Evolutionary conservation across 495 filamentous ascomycete genomes (phyloP).

Genomic region (Lichina pygmaea): DNA sequence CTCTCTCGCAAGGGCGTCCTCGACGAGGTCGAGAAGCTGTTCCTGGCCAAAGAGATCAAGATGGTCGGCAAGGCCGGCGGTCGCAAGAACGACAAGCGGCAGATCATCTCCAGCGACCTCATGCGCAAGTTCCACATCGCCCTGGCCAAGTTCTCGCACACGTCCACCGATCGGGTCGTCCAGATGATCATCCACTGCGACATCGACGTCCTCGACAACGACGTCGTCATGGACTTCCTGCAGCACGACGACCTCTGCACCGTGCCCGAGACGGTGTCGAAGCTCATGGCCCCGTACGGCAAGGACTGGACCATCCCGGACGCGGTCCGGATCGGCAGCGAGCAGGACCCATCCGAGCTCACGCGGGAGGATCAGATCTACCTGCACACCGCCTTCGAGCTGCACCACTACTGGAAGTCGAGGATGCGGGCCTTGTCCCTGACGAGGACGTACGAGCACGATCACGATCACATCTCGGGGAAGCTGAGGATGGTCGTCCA

Average conservation of each 20-base stretch:
- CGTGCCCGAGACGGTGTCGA: conserved; percentile 70
- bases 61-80: conserved; percentile 39
- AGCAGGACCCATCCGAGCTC: conserved; percentile 69
- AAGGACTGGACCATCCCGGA: conserved; percentile 89
- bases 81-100: conserved; percentile 84
- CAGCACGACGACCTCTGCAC: conserved; percentile 76
- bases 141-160: conserved; percentile 64
- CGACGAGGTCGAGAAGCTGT: conserved; percentile 90
- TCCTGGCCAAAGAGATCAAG: conserved; percentile 93
- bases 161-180: conserved; percentile 55
- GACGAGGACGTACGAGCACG: conserved; percentile 60
- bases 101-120: conserved; percentile 78
- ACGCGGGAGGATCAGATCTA: conserved; percentile 91
- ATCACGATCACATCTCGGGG: conserved; percentile 71
- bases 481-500: conserved; percentile 59
- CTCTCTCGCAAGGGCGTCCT: conserved; percentile 79
- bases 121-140: conserved; percentile 85
- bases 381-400: conserved; percentile 72
- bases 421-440: conserved; percentile 74
- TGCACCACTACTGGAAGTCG: conserved; percentile 97
- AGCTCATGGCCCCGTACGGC: conserved; percentile 81
- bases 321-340: conserved; percentile 48
- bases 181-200: conserved; percentile 94
- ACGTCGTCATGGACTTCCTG: conserved; percentile 92
- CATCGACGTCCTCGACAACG: conserved; percentile 67